These are phyloP conservation scores for Cetraspora pellucida DNA, from an alignment of 192 early-diverging fungal genomes.

Conservation along the genomic window DNA sequence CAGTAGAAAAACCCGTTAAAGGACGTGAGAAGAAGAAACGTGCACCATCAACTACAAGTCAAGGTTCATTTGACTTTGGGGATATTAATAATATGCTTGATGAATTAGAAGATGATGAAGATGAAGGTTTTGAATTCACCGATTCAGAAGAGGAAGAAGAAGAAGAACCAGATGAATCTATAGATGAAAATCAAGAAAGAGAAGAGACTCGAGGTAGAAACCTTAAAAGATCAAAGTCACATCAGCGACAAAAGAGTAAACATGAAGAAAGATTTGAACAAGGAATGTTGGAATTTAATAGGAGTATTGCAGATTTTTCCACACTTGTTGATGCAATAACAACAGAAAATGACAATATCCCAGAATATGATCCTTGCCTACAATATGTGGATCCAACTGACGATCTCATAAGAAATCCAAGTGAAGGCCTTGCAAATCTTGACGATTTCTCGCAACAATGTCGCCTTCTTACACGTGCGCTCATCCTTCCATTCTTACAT, in stretches of 20 bases:
- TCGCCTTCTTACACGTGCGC: conserved; percentile 43
- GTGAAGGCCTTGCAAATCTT: conserved; percentile 37
- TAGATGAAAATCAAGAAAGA: neutral
- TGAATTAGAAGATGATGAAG: conserved; percentile 29
- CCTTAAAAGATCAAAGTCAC: neutral
- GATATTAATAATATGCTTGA: neutral
- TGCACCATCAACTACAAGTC: neutral
- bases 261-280: conserved; percentile 13
- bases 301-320: neutral
- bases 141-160: neutral
- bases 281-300: neutral
- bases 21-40: conserved; percentile 34
- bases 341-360: neutral
- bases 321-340: conserved; percentile 1
- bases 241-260: neutral
- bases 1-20: conserved; percentile 40
- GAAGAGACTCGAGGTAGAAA: neutral
- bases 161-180: neutral
- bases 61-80: neutral
- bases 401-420: conserved; percentile 32
- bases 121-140: neutral
- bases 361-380: neutral
- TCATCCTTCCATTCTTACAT: conserved; percentile 48
- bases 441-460: conserved; percentile 51
- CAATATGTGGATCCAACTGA: neutral